Conservation (phyloP, 192 early-diverging fungal species). For the Dimargaris xerosporica region DNA sequence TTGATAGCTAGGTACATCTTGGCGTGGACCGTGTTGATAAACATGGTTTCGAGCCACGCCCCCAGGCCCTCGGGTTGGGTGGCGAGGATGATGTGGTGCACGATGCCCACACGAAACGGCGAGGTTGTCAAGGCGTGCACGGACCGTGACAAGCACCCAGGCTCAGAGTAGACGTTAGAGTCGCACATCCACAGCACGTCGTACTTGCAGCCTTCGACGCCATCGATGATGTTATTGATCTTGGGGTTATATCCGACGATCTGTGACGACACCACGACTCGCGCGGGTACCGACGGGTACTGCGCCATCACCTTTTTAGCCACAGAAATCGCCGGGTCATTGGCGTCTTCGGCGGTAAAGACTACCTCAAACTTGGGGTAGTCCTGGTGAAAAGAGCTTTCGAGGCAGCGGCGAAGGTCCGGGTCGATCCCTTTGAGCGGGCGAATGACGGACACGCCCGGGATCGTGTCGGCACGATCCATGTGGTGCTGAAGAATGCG, state of each 20-base stretch:
- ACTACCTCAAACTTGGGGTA: conserved; percentile 83
- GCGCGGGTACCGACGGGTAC: conserved; percentile 59
- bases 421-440: conserved; percentile 87
- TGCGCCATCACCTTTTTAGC: conserved; percentile 48
- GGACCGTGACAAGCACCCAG: conserved; percentile 62
- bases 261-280: conserved; percentile 64
- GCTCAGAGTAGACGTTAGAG: conserved; percentile 72
- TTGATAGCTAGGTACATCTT: conserved; percentile 95
- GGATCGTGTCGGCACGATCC: conserved; percentile 17
- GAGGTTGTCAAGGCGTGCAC: conserved; percentile 54
- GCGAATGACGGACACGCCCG: conserved; percentile 81
- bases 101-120: conserved; percentile 62
- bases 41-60: conserved; percentile 70
- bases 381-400: conserved; percentile 70
- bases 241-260: conserved; percentile 88
- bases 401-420: conserved; percentile 65
- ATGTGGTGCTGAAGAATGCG: background rate
- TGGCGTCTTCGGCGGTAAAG: conserved; percentile 66
- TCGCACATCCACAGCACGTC: conserved; percentile 94
- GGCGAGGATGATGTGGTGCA: conserved; percentile 88
- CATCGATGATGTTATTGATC: conserved; percentile 82
- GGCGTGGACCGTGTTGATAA: conserved; percentile 81
- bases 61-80: conserved; percentile 54
- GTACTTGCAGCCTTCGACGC: conserved; percentile 58
- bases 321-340: conserved; percentile 71